phyloP scores from a whole-genome alignment of 2,329 filamentous ascomycete species.

The Fusarium veterinarium region DNA sequence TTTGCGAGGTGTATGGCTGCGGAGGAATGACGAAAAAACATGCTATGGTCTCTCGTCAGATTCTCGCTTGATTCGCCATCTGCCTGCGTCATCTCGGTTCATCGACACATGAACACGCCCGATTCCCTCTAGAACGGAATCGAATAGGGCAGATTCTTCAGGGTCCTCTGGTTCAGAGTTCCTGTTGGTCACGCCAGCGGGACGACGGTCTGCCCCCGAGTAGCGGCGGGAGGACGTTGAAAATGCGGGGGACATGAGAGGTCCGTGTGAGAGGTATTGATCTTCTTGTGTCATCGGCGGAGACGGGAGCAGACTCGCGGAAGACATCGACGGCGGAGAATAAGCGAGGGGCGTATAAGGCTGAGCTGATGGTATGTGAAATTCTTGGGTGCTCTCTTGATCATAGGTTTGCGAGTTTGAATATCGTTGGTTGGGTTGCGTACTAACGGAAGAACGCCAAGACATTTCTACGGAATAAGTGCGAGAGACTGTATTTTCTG shows the following conservation, averaged over 20 bases:
- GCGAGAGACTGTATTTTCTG: conserved; percentile 5
- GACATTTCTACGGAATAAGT: conserved; percentile 6
- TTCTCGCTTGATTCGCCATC: conserved; percentile 54
- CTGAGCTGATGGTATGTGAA: conserved; percentile 42
- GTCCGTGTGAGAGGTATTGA: conserved; percentile 5
- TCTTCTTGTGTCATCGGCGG: conserved; percentile 38
- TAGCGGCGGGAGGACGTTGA: conserved; percentile 2
- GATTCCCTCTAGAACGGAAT: conserved; percentile 53
- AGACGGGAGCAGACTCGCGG: conserved; percentile 36
- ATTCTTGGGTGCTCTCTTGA: conserved; percentile 9
- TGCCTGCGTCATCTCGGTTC: conserved; percentile 52
- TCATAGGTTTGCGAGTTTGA: conserved; percentile 8
- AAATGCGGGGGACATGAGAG: conserved; percentile 19
- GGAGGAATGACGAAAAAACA: neutral
- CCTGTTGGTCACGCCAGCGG: neutral
- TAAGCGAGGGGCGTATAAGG: conserved; percentile 27
- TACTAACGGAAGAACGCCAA: neutral
- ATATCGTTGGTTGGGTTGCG: neutral
- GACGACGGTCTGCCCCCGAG: neutral
- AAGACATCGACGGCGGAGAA: conserved; percentile 32
- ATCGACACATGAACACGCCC: conserved; percentile 51
- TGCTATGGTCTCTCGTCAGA: conserved; percentile 34
- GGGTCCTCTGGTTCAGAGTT: conserved; percentile 15
- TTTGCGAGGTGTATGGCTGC: neutral
- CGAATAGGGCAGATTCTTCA: conserved; percentile 48